Evolutionary conservation across 352 stramenopile species (phyloP), one percentile per base, ranked within the genome.

Genomic region (Phytophthora sp.): DNA sequence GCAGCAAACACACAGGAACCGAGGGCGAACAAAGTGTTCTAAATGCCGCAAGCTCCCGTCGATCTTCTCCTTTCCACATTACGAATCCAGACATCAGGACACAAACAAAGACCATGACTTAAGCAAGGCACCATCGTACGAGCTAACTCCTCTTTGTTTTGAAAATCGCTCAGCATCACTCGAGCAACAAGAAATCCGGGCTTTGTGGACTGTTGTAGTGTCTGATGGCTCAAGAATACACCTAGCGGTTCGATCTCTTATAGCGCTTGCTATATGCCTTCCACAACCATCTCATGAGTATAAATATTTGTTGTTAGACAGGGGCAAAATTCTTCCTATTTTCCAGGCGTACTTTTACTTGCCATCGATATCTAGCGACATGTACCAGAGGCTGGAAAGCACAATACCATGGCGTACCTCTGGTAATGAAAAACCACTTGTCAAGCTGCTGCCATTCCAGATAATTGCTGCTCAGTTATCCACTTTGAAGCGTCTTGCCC

Each of bases 51-150:
- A 58, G 20, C 38, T 82, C 15, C 70, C 73, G 3, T 81, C 76
- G 28, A 79, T 82, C 20, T 85, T 85, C 50, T 35, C 57, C 17
- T 85, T 85, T 27, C 48, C 57, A 21, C 31, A 9, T 13, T 11
- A 17, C n/a, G 24, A 53, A n/a, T 6, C 9, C 17, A 35, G 57
- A 24, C 62, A 66, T 12, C 21, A 13, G 27, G 26, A 35, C 18
- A 17, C 9, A 9, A 21, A 9, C 15, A 10, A 35, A 46, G 7
- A 12, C 9, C 1, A 31, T 24, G 2, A 38, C 7, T 4, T 5
- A 2, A 65, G n/a, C n/a, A n/a, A n/a, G n/a, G n/a, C n/a, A n/a
- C n/a, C n/a, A n/a, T n/a, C n/a, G n/a, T n/a, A n/a, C n/a, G n/a
- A 52, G 43, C 24, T 65, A 17, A 1, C 32, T 17, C 13, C 46